Conservation (phyloP, 31 red algal species). For the Endocladia muricata region DNA sequence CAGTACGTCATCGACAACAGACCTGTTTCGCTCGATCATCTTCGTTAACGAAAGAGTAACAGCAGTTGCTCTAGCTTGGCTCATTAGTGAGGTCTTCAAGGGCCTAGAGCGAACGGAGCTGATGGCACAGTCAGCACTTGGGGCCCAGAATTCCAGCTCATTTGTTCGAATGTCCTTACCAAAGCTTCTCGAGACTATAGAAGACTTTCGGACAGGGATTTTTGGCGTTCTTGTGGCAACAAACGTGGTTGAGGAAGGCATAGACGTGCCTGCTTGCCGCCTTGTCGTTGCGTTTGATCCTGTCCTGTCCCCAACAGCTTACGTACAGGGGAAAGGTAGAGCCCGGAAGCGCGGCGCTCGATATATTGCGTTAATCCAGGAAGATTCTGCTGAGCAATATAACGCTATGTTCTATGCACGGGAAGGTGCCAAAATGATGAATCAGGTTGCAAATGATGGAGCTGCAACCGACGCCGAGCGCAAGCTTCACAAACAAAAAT, state of each 20-base stretch:
- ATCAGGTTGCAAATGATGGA: slow-evolving; percentile 21
- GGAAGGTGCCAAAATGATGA: slow-evolving; percentile 39
- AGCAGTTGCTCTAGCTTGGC: slow-evolving; percentile 36
- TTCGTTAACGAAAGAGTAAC: slow-evolving; percentile 54
- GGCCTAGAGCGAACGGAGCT: slow-evolving; percentile 27
- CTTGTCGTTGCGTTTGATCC: slow-evolving; percentile 75
- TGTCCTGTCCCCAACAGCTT: slow-evolving; percentile 53
- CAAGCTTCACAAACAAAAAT: background rate
- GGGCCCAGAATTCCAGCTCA: slow-evolving; percentile 11
- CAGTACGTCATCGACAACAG: background rate
- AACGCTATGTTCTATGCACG: slow-evolving; percentile 16
- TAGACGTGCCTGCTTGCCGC: slow-evolving; percentile 70
- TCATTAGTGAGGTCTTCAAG: slow-evolving; percentile 52
- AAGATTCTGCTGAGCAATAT: slow-evolving; percentile 2
- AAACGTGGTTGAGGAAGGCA: slow-evolving; percentile 76
- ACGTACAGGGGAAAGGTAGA: slow-evolving; percentile 72
- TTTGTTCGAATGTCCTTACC: slow-evolving; percentile 61
- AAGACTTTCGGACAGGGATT: slow-evolving; percentile 61
- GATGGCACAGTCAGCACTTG: slow-evolving; percentile 33
- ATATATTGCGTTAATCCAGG: slow-evolving; percentile 52
- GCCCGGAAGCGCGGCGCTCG: slow-evolving; percentile 56
- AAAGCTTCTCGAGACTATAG: slow-evolving; percentile 39
- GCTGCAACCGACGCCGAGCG: background rate
- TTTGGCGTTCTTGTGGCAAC: slow-evolving; percentile 79
- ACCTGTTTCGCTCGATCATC: slow-evolving; percentile 57